Conservation (phyloP, 2,329 filamentous ascomycete species). For the Pestalotiopsis sp. region DNA sequence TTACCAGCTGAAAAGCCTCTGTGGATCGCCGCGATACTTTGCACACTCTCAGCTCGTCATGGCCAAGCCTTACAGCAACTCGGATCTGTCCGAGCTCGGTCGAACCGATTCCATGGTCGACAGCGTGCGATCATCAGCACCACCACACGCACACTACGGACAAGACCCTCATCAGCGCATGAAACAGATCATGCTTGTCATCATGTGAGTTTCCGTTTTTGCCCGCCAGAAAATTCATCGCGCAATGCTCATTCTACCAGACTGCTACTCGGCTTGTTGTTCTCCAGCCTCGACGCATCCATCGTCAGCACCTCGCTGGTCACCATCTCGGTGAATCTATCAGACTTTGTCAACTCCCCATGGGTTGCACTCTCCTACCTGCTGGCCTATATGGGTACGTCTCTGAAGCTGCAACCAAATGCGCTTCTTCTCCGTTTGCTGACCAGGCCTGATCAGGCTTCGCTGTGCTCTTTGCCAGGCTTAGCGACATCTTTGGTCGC, state of each 20-base stretch:
- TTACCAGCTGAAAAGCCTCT: neutral
- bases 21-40: neutral
- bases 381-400: constrained; percentile 54
- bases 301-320: constrained; percentile 59
- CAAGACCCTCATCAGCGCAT: constrained; percentile 16
- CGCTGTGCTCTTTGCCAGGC: constrained; percentile 56
- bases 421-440: too few relatives aligned
- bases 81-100: neutral
- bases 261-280: constrained; percentile 52
- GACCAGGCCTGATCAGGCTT: constrained; percentile 40
- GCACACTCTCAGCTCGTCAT: neutral
- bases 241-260: constrained; percentile 33
- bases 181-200: constrained; percentile 33
- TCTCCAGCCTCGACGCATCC: constrained; percentile 58
- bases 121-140: neutral
- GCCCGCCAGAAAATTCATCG: constrained; percentile 15
- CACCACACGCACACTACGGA: neutral
- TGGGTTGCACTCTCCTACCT: constrained; percentile 59
- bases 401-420: too few relatives aligned
- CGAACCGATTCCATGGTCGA: constrained; percentile 11
- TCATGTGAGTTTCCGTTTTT: constrained; percentile 31
- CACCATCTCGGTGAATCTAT: constrained; percentile 53
- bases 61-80: neutral
- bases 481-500: constrained; percentile 61
- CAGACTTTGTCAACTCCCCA: constrained; percentile 50